phyloP scores from a whole-genome alignment of 768 basidiomycete genomes.

The Daedalea quercina region DNA sequence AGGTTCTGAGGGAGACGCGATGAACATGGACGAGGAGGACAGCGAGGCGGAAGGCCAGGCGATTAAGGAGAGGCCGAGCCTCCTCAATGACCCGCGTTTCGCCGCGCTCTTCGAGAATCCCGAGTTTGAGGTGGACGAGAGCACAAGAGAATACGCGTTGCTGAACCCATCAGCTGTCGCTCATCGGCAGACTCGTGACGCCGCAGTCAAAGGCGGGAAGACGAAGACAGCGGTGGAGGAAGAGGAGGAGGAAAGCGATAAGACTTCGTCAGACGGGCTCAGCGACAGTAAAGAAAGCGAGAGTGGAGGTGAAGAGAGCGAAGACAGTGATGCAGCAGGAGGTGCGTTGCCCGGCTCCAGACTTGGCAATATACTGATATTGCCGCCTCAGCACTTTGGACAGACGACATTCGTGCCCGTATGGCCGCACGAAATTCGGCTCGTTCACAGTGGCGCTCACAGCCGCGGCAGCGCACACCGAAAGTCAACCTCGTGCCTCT shows the following conservation, averaged over 20 bases:
- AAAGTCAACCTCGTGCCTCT: slow-evolving; percentile 65
- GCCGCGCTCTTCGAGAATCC: slow-evolving; percentile 85
- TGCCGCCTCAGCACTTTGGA: slow-evolving; percentile 18
- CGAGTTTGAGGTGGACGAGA: slow-evolving; percentile 88
- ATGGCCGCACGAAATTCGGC: slow-evolving; percentile 16
- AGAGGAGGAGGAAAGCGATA: slow-evolving; percentile 85
- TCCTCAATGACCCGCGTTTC: slow-evolving; percentile 88
- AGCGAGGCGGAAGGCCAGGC: slow-evolving; percentile 23
- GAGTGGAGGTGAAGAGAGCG: slow-evolving; percentile 35
- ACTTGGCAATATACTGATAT: neutral
- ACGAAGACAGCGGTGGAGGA: slow-evolving; percentile 80
- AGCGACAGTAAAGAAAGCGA: slow-evolving; percentile 19
- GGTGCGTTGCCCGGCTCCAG: slow-evolving; percentile 17
- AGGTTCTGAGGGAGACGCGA: slow-evolving; percentile 21
- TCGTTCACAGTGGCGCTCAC: slow-evolving; percentile 1
- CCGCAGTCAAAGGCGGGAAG: slow-evolving; percentile 17
- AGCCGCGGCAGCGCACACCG: slow-evolving; percentile 29
- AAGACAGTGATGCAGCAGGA: slow-evolving; percentile 40
- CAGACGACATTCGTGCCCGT: slow-evolving; percentile 20
- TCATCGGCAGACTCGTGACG: slow-evolving; percentile 33
- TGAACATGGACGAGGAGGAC: slow-evolving; percentile 26
- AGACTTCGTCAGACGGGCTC: slow-evolving; percentile 40
- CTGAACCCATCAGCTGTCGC: slow-evolving; percentile 84
- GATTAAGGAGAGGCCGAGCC: slow-evolving; percentile 30
- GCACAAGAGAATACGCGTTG: slow-evolving; percentile 80